phyloP scores from a whole-genome alignment of 139 green algal species.

The Chlorella sorokiniana region DNA sequence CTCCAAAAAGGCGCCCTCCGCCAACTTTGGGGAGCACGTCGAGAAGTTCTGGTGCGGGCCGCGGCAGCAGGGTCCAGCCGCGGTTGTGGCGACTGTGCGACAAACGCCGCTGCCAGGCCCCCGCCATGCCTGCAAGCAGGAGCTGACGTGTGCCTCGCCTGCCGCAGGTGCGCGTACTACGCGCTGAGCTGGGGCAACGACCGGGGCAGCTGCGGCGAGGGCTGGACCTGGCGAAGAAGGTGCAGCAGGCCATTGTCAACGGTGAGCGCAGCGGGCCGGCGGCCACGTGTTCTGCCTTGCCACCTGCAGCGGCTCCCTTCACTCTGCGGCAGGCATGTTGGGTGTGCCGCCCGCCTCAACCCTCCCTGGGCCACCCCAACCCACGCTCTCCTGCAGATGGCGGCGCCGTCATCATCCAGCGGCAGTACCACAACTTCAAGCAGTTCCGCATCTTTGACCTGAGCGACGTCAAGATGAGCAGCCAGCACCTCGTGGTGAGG shows the following conservation, averaged over 20 bases:
- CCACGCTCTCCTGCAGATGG: slow-evolving; percentile 29
- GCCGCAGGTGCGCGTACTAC: slow-evolving; percentile 40
- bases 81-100: background rate
- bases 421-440: slow-evolving; percentile 51
- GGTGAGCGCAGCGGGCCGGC: too few species aligned
- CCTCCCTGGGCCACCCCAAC: background rate
- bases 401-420: slow-evolving; percentile 39
- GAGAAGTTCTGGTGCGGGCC: slow-evolving; percentile 49
- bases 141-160: background rate
- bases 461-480: slow-evolving; percentile 44
- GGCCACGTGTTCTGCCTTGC: too few species aligned
- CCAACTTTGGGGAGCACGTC: slow-evolving; percentile 20
- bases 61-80: background rate
- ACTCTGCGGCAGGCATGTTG: background rate
- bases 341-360: background rate
- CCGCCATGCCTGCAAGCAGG: background rate
- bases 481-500: slow-evolving; percentile 42
- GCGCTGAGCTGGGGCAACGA: slow-evolving; percentile 42
- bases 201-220: slow-evolving; percentile 44
- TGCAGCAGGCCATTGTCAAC: slow-evolving; percentile 64
- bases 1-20: background rate
- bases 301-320: background rate
- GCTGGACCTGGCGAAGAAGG: slow-evolving; percentile 62
- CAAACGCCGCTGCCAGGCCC: background rate
- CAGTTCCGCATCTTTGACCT: slow-evolving; percentile 54